Evolutionary conservation across 306 rosid species (phyloP), one percentile per base, ranked within the genome.

Genomic region (Begonia peltatifolia): DNA sequence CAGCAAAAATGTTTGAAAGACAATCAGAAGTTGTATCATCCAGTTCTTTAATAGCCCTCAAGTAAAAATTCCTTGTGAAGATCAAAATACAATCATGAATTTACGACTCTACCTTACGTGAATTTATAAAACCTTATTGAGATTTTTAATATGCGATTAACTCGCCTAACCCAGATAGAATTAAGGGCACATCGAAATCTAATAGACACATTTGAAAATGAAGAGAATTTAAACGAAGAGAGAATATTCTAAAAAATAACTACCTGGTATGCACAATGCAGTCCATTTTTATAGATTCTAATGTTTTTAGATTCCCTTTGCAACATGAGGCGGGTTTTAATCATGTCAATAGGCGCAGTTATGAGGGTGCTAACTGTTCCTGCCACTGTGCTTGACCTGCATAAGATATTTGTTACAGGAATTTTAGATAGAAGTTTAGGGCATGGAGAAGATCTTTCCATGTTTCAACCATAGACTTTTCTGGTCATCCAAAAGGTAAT

Each of bases 281-380:
- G 74, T 56, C 94, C 99, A 11, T 67, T 87, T 67, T 59, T 85
- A 59, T 90, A 86, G 61, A 50, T 70, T 66, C 73, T 72, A 50
- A 55, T 63, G 43, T 48, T 63, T 57, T 71, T 53, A 50, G 86
- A 84, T 75, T 69, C 84, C 41, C 84, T 74, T 69, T 90, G 95
- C 74, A 90, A 73, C 99, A 90, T 86, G 61, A 90, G 94, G 64
- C 95, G 95, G 55, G 95, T 90, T 77, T 90, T 90, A 52, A 83
- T 68, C 92, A 83, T 90, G 79, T 90, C 99, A 62, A 86, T 50
- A 1, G 99, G 99, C 42, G 99, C 85, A 41, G 94, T 90, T 60
- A 83, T 50, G 42, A 90, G 63, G 59, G 95, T 90, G 63, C 99
- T 79, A 63, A 67, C 68, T 16, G 67, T 35, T 56, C 95, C 99